Evolutionary conservation across 1,139 yeast genomes (phyloP), one percentile per base, ranked within the genome.

Genomic region (Taphrina confusa): DNA sequence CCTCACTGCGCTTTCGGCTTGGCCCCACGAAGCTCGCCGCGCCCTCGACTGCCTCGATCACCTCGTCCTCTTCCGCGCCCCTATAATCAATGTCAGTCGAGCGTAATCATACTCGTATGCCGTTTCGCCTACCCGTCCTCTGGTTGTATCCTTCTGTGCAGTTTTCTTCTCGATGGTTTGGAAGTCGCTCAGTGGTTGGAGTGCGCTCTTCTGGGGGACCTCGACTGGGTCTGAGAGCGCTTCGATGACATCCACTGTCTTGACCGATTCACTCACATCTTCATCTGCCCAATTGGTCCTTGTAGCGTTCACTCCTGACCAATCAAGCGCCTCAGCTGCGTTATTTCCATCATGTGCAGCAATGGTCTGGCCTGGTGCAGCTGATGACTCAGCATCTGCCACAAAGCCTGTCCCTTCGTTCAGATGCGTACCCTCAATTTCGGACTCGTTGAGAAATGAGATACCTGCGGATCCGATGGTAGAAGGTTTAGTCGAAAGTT

Each of bases 401-500:
- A 25, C 28, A 16, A 4, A 6, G 1, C 40, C 52, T 8, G 33
- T 47, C n/a, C 52, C 34, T 28, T 54, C 58, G 2, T 33, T 42
- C 11, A 46, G 42, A 16, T 42, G 51, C 5, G 34, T 33, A 11
- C 60, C 60, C 20, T 47, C 60, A 14, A 56, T 56, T 27, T 56
- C 60, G 14, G 54, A 46, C 54, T 56, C 60, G 34, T 56, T 56
- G 22, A 56, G 33, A 47, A 56, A 56, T 16, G 60, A 56, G 9
- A 56, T 56, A 8, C 60, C 60, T 22, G 34, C 60, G 22, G 39
- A 28, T 9, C 37, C 47, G 1, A 37, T 22, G 14, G 39, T 14
- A 5, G 40, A n/a, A 5, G 51, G 12, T n/a, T 46, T 27, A 16
- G 45, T 25, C 4, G 60, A 37, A 16, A 46, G 36, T 12, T 46